These are phyloP conservation scores for Fusarium acutatum DNA, from an alignment of 2,329 filamentous ascomycete species.

Conservation along the genomic window DNA sequence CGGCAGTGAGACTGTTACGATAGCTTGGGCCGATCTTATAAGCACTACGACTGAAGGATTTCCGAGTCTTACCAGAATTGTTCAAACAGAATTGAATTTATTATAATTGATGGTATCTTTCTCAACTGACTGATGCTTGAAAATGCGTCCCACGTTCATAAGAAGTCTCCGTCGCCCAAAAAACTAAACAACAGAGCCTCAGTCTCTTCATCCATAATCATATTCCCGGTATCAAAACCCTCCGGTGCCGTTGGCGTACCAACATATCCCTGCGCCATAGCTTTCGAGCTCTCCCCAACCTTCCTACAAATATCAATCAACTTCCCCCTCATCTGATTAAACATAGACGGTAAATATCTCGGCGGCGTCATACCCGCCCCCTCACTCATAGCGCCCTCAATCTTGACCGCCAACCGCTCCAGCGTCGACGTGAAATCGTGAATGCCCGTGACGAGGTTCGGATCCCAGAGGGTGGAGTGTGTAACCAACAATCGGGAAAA, in stretches of 20 bases:
- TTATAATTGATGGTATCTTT: fast-evolving
- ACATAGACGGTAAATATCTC: background rate
- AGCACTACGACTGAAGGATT: background rate
- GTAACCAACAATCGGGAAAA: slow-evolving; percentile 5
- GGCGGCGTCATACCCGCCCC: background rate
- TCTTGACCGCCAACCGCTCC: background rate
- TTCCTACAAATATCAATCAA: background rate
- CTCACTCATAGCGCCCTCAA: background rate
- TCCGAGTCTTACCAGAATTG: fast-evolving
- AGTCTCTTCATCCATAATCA: background rate
- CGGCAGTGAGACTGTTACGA: background rate
- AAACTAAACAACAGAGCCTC: background rate
- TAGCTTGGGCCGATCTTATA: background rate
- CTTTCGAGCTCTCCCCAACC: background rate
- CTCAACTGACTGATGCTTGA: no score
- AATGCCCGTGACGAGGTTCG: background rate
- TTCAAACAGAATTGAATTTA: fast-evolving
- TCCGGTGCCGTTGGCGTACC: background rate
- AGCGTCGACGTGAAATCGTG: background rate
- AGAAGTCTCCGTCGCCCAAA: background rate
- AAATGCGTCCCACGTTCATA: background rate
- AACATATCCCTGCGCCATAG: background rate
- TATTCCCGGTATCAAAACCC: background rate
- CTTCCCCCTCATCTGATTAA: background rate
- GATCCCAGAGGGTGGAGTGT: slow-evolving; percentile 10